These are phyloP conservation scores for Corymbia calophylla DNA, from an alignment of 441 rosid species.

Conservation along the genomic window DNA sequence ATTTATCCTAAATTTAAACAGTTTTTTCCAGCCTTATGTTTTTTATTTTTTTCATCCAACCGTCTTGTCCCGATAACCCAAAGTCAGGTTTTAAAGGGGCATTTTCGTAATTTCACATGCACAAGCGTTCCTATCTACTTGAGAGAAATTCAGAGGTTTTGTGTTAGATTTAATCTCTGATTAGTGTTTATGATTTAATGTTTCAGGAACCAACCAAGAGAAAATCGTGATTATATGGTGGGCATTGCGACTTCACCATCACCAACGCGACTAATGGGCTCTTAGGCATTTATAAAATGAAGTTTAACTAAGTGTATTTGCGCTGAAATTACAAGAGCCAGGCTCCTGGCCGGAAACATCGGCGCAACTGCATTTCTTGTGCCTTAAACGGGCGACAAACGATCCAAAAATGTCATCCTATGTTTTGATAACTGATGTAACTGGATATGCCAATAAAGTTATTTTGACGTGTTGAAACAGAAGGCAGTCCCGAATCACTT, in stretches of 20 bases:
- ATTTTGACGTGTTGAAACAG: no score
- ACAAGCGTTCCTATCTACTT: background rate
- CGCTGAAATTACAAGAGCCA: background rate
- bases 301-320: background rate
- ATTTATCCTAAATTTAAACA: background rate
- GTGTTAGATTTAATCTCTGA: background rate
- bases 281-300: background rate
- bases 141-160: background rate
- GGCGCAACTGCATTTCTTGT: background rate
- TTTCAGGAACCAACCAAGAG: no score
- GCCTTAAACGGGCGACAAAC: background rate
- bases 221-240: no score
- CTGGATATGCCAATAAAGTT: no score
- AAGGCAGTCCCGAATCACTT: no score
- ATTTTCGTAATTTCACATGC: background rate
- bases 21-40: background rate
- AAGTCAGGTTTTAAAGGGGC: background rate
- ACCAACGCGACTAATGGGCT: background rate
- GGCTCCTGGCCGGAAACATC: background rate
- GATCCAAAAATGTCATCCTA: no score
- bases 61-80: background rate
- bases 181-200: background rate
- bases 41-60: background rate
- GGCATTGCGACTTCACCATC: no score
- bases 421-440: no score